phyloP scores from a whole-genome alignment of 257 asterid species.

The Cruciata laevipes region DNA sequence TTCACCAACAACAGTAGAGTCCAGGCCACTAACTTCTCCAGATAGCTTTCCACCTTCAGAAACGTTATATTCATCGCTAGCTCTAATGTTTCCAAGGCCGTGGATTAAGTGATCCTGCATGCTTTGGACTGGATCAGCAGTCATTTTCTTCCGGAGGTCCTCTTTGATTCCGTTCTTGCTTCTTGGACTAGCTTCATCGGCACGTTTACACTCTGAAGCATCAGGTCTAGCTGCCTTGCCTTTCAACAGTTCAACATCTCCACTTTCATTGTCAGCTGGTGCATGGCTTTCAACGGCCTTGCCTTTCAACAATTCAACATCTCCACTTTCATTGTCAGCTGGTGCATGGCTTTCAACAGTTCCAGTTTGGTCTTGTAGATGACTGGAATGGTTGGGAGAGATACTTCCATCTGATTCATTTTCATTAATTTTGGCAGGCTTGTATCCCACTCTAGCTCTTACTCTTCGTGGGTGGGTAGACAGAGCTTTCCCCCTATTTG shows the following conservation, averaged over 20 bases:
- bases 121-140: constrained; percentile 65
- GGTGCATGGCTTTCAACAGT: constrained; percentile 23
- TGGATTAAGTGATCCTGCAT: constrained; percentile 58
- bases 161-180: constrained; percentile 22
- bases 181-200: constrained; percentile 18
- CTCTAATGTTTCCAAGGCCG: constrained; percentile 23
- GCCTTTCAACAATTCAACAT: constrained; percentile 25
- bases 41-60: constrained; percentile 20
- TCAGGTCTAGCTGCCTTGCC: constrained; percentile 27
- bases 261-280: constrained; percentile 6
- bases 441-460: constrained; percentile 41
- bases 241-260: constrained; percentile 24
- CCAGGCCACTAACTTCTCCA: neutral
- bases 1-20: constrained; percentile 20
- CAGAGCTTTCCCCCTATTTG: constrained; percentile 28
- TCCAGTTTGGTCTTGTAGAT: constrained; percentile 18
- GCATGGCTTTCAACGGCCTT: constrained; percentile 24
- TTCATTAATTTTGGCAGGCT: constrained; percentile 55
- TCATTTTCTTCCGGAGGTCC: constrained; percentile 25
- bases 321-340: constrained; percentile 13
- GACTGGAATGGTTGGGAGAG: constrained; percentile 20
- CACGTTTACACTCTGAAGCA: constrained; percentile 17
- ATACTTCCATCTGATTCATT: constrained; percentile 46
- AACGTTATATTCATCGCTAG: neutral
- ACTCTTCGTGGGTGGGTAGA: constrained; percentile 38